Percentiles rank a stretch among this genome's conserved stretches.
These are phyloP conservation scores for Marsdenia floribunda DNA, from an alignment of 257 asterid species.

Conservation along the genomic window DNA sequence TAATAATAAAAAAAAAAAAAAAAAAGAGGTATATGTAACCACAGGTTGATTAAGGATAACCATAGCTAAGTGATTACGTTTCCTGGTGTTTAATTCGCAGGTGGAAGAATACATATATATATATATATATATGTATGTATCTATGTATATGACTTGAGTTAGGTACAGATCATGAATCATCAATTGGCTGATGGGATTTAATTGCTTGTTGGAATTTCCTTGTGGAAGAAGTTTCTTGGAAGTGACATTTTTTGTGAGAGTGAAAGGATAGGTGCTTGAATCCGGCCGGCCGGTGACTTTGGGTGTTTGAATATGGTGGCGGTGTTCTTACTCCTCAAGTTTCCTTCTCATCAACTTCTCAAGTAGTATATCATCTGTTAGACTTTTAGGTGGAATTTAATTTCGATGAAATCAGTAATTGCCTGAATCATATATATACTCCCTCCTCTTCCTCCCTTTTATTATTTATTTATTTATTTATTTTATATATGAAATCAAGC, in stretches of 20 bases:
- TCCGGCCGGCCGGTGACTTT: neutral
- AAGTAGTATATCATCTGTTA: neutral
- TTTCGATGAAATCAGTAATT: constrained; percentile 12
- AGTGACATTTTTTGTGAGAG: neutral
- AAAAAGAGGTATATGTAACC: no score
- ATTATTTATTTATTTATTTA: no score
- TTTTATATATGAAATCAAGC: no score
- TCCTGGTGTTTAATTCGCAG: neutral
- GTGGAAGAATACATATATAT: neutral
- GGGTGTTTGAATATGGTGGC: constrained; percentile 12
- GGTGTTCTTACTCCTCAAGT: constrained; percentile 10
- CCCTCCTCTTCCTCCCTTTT: no score
- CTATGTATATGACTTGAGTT: neutral
- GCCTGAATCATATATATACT: neutral
- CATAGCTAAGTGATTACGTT: neutral
- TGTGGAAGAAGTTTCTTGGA: constrained; percentile 9
- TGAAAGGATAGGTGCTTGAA: neutral
- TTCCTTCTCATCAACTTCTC: neutral
- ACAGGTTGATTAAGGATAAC: neutral
- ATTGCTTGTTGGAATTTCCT: neutral
- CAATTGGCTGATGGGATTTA: neutral
- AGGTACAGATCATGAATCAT: constrained; percentile 2
- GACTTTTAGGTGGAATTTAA: neutral
- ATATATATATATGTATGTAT: no score
- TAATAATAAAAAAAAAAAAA: no score